Base-by-base conservation (phyloP, 1,284 basidiomycete genomes). In the Cerioporus squamosus region DNA sequence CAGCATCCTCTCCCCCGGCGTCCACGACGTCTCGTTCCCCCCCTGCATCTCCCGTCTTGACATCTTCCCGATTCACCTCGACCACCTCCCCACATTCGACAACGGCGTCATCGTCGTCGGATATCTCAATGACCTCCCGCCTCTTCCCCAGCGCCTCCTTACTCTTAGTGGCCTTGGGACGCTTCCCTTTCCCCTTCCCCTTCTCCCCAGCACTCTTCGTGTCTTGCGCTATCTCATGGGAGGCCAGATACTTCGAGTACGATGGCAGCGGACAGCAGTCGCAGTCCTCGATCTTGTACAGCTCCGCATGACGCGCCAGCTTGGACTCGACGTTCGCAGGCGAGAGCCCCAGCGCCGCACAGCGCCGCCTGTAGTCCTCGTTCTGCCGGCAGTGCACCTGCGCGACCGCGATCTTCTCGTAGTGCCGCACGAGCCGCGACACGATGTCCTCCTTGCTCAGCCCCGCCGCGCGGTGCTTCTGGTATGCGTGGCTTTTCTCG, bases 401-500 rank as follows among this genome's bases (percentile, higher is more conserved):
- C 40, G 42, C 50, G 24, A 51, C 26, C 50, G 50, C 50, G 26
- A 51, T 23, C 50, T 51, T 51, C 50, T 51, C 42, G 42, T 36
- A 44, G 18, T 23, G 40, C 29, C 12, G 7, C 18, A 51, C 40
- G 18, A 51, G 24, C 12, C 39, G 14, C 50, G 40, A 39, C 26
- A 51, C 50, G 29, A 51, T 29, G 40, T 51, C 12, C 42, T 31
- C 23, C 42, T 23, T 51, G 36, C 17, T 24, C 38, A 10, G 6
- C 36, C 17, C 38, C 14, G 17, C 23, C 4, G n/a, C 24, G 5
- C 48, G 15, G 17, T 26, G 10, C 48, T 14, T 3, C 48, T 24
- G n/a, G 17, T 44, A 51, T 26, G 42, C 17, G 12, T 51, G 26
- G 20, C 50, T 51, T 29, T 20, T 22, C 42, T 51, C 50, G 29